Conservation (phyloP, 139 green algal species). For the Haematococcus lacustris region DNA sequence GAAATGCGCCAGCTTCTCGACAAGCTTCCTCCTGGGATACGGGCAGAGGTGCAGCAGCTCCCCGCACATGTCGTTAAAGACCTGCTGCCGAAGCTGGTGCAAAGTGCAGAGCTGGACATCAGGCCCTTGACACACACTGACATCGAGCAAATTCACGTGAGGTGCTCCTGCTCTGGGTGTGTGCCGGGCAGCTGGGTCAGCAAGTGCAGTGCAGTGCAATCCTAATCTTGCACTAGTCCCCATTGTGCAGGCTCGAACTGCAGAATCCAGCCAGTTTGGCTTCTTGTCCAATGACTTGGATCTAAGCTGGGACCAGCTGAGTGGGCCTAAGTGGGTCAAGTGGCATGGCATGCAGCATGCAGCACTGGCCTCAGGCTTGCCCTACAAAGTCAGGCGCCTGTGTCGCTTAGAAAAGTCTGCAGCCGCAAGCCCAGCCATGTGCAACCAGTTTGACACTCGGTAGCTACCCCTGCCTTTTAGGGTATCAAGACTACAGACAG, state of each 20-base stretch:
- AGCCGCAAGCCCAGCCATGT: no score
- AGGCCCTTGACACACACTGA: neutral
- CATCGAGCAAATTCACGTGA: slow-evolving; percentile 8
- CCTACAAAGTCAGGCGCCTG: neutral
- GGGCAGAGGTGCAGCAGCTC: no score
- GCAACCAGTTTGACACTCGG: no score
- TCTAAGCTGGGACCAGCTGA: slow-evolving; percentile 18
- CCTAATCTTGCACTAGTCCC: neutral
- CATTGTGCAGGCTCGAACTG: slow-evolving; percentile 8
- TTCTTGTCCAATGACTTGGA: slow-evolving; percentile 17
- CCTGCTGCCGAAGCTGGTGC: slow-evolving; percentile 7
- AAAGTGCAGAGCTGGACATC: slow-evolving; percentile 6
- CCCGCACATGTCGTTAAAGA: no score
- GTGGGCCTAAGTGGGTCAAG: slow-evolving; percentile 4
- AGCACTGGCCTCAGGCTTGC: neutral
- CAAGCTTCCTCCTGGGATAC: slow-evolving; percentile 2
- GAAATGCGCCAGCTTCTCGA: slow-evolving; percentile 13
- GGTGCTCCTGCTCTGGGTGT: neutral
- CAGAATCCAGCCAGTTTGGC: slow-evolving; percentile 9
- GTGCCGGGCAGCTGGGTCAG: neutral
- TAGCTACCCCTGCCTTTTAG: no score
- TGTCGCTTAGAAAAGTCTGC: no score
- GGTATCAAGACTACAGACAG: no score
- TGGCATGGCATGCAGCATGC: neutral
- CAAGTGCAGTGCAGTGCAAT: neutral